phyloP scores from a whole-genome alignment of 2,329 filamentous ascomycete genomes.

The Aspergillus tanneri region DNA sequence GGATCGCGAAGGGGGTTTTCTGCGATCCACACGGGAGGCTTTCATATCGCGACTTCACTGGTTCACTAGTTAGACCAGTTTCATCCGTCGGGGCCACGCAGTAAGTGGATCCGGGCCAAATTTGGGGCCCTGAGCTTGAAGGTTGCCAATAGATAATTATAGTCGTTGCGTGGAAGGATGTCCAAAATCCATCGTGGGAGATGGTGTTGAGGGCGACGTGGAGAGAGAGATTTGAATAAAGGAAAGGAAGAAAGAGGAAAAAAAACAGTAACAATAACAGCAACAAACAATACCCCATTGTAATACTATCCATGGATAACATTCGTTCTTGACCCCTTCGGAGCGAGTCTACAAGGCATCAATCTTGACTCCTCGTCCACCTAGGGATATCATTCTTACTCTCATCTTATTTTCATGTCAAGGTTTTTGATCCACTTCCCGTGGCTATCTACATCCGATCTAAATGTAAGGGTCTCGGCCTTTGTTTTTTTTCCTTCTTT shows the following conservation, averaged over 20 bases:
- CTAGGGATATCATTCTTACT: not conserved
- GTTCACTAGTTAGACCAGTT: slow-evolving; percentile 16
- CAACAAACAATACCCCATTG: too few relatives aligned
- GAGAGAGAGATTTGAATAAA: too few relatives aligned
- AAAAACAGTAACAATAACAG: too few relatives aligned
- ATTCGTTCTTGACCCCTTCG: too few relatives aligned
- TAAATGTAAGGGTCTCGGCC: slow-evolving; percentile 20
- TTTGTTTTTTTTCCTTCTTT: slow-evolving; percentile 8
- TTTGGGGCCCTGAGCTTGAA: not conserved
- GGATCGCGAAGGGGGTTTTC: slow-evolving; percentile 21
- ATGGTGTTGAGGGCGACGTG: too few relatives aligned
- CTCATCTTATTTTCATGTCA: slow-evolving; percentile 2
- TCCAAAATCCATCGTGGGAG: too few relatives aligned
- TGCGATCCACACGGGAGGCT: slow-evolving; percentile 15
- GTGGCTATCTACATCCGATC: slow-evolving; percentile 12
- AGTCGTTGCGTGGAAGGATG: not conserved
- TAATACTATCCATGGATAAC: too few relatives aligned
- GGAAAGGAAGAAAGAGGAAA: too few relatives aligned
- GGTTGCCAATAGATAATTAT: not conserved
- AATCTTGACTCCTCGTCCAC: too few relatives aligned
- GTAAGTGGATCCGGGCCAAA: slow-evolving; percentile 21
- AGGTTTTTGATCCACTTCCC: slow-evolving; percentile 13
- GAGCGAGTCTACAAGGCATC: too few relatives aligned
- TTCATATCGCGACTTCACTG: slow-evolving; percentile 13
- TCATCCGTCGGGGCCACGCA: slow-evolving; percentile 24